Evolutionary conservation across 2,329 filamentous ascomycete genomes (phyloP).

Genomic region (Karstenula rhodostoma): DNA sequence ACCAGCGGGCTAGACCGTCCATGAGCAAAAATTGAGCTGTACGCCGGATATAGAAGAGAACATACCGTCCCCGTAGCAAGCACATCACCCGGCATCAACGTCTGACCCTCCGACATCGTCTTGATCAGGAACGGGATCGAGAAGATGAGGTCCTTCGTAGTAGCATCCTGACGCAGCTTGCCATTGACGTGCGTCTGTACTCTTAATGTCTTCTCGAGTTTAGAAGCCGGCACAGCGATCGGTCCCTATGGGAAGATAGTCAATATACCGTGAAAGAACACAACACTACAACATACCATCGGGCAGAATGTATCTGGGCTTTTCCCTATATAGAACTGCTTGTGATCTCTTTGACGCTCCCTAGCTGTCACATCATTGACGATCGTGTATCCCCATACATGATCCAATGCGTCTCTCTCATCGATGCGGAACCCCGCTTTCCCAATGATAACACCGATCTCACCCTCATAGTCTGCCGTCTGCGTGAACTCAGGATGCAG

Average conservation of each 20-base stretch:
- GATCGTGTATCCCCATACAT: slow-evolving; percentile 67
- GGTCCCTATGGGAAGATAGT: slow-evolving; percentile 51
- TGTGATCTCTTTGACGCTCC: slow-evolving; percentile 53
- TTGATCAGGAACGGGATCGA: slow-evolving; percentile 55
- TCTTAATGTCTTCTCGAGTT: slow-evolving; percentile 54
- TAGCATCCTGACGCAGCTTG: slow-evolving; percentile 56
- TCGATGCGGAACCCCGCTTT: slow-evolving; percentile 56
- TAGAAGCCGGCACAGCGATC: slow-evolving; percentile 58
- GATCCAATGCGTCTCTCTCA: slow-evolving; percentile 56
- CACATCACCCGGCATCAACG: slow-evolving; percentile 56
- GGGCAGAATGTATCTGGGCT: slow-evolving; percentile 64
- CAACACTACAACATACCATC: slow-evolving; percentile 50
- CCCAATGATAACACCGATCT: slow-evolving; percentile 65
- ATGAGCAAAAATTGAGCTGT: slow-evolving; percentile 38
- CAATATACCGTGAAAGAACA: not conserved
- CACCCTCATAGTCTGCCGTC: slow-evolving; percentile 64
- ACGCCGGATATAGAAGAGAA: slow-evolving; percentile 42
- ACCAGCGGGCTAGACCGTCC: slow-evolving; percentile 55
- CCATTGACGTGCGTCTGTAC: slow-evolving; percentile 59
- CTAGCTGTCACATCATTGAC: slow-evolving; percentile 50
- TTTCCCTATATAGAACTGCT: slow-evolving; percentile 68
- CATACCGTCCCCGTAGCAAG: slow-evolving; percentile 62
- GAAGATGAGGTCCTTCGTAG: slow-evolving; percentile 57
- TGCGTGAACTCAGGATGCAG: slow-evolving; percentile 58
- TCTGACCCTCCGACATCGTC: slow-evolving; percentile 56